Conservation (phyloP, 176 grass and related monocot genomes). For the Carex pumila region DNA sequence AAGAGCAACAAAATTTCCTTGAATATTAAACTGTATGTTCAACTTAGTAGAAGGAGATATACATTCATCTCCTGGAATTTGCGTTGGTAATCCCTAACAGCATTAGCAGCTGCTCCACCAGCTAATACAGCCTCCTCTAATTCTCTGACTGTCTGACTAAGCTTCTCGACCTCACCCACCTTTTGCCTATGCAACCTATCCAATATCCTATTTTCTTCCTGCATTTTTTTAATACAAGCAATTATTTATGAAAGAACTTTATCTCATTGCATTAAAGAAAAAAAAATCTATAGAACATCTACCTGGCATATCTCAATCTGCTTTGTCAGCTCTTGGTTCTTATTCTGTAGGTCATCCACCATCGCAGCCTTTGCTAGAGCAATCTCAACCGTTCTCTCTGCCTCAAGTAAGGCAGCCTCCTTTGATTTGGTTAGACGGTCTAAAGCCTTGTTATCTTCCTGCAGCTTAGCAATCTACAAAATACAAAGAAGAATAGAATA, state of each 20-base stretch:
- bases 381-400: conserved; percentile 84
- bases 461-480: conserved; percentile 76
- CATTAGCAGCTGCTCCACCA: conserved; percentile 88
- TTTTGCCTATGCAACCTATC: conserved; percentile 98
- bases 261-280: neutral
- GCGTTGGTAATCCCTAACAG: conserved; percentile 92
- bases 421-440: conserved; percentile 97
- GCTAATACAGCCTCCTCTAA: conserved; percentile 83
- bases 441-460: conserved; percentile 92
- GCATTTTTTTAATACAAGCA: conserved; percentile 20
- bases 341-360: conserved; percentile 98
- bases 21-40: conserved; percentile 6
- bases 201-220: conserved; percentile 99
- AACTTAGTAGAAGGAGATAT: conserved; percentile 23
- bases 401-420: conserved; percentile 83
- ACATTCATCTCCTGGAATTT: conserved; percentile 99
- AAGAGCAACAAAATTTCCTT: neutral
- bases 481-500: conserved; percentile 16
- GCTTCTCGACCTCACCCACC: conserved; percentile 92
- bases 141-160: conserved; percentile 87
- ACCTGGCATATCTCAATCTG: conserved; percentile 99
- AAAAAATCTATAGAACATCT: conserved; percentile 22
- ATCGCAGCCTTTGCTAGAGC: conserved; percentile 90
- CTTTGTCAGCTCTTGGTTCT: conserved; percentile 98
- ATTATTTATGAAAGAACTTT: conserved; percentile 12